Base-by-base conservation (phyloP, 306 rosid species). In the Medicago ruthenica region DNA sequence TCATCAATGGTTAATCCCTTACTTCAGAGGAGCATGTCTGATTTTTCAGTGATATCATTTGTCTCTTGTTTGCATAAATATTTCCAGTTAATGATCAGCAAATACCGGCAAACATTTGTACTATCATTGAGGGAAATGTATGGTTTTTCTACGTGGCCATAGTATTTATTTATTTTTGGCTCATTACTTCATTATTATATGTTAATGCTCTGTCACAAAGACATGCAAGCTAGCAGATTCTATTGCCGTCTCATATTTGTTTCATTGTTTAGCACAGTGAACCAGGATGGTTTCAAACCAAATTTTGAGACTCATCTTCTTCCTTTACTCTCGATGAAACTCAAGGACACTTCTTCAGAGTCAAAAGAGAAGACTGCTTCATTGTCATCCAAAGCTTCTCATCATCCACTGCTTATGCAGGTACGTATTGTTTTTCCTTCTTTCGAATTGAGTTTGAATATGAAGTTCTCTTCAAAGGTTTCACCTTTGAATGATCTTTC, bases 281-380 rank as follows among this genome's bases (percentile, higher is more conserved):
- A 94, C 83, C 80, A 87, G 84, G 97, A 92, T 85, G 98, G 98
- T 62, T 94, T 94, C 76, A 94, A 92, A 85, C 98, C 97, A 55
- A 94, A 94, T 86, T 75, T 86, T 67, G 98, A 94, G 90, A 90
- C 86, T 71, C 97, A 94, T 60, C 93, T 94, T 64, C 85, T 92
- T 83, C 98, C 98, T 12, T 85, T 94, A 75, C 88, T 94, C 76
- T 89, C 98, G 0, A 78, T 87, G 63, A 94, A 90, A 76, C 85
- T 42, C 13, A 95, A 85, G 74, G 97, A 92, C 60, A 76, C 74
- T 59, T 86, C 90, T 71, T 59, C 44, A 4, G 96, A 87, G 62
- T 85, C 88, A 57, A 87, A 87, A 83, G 89, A 90, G 73, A 89
- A 88, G 80, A 71, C 80, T 79, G 40, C 68, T 50, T 54, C 83